Percentiles rank a stretch among this genome's conserved stretches.
phyloP scores from a whole-genome alignment of 2,329 filamentous ascomycete species.

The Sordariomycetes sp. region DNA sequence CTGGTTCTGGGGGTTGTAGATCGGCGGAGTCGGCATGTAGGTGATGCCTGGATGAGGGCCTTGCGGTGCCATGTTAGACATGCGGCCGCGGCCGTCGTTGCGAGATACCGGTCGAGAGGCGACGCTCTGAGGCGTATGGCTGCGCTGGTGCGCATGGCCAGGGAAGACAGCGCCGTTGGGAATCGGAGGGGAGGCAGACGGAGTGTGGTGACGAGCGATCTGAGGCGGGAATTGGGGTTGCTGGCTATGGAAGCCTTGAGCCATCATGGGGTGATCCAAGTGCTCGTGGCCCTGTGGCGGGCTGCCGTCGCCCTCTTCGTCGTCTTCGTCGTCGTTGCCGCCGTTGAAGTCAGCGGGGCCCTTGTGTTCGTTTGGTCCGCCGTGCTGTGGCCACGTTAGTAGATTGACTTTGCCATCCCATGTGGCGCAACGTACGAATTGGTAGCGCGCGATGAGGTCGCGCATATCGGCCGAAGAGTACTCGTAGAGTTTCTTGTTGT shows the following conservation, averaged over 20 bases:
- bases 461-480: slow-evolving; percentile 93
- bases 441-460: slow-evolving; percentile 78
- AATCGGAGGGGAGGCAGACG: slow-evolving; percentile 72
- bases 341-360: slow-evolving; percentile 87
- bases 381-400: no score
- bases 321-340: slow-evolving; percentile 77
- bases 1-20: slow-evolving; percentile 60
- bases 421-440: slow-evolving; percentile 61
- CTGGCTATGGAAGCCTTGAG: slow-evolving; percentile 4
- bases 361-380: slow-evolving; percentile 90
- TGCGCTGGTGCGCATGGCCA: slow-evolving; percentile 44
- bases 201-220: slow-evolving; percentile 71
- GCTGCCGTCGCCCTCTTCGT: slow-evolving; percentile 58
- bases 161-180: slow-evolving; percentile 66
- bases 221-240: slow-evolving; percentile 51
- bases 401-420: slow-evolving; percentile 4
- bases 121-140: slow-evolving; percentile 72
- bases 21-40: slow-evolving; percentile 77
- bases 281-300: slow-evolving; percentile 54
- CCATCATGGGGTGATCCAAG: slow-evolving; percentile 29
- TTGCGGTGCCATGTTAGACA: slow-evolving; percentile 60
- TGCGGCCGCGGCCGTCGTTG: slow-evolving; percentile 67
- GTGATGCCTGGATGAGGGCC: slow-evolving; percentile 55
- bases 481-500: slow-evolving; percentile 98
- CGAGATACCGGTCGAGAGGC: slow-evolving; percentile 63